These are phyloP conservation scores for Phaeosphaeriaceae sp. DNA, from an alignment of 2,329 filamentous ascomycete species.

Conservation along the genomic window DNA sequence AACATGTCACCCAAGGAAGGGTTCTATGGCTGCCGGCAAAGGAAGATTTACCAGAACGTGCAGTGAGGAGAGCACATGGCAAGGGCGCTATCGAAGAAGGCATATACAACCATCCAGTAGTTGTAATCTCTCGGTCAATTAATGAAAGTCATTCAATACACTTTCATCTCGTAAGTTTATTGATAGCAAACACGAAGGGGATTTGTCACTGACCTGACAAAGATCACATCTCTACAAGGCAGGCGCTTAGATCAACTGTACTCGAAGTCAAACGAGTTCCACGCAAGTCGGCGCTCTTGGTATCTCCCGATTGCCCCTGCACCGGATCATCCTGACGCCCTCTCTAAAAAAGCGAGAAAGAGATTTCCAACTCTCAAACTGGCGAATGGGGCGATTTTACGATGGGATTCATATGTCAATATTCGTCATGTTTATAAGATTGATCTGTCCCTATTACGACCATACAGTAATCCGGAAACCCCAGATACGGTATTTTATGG, in stretches of 20 bases:
- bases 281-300: constrained; percentile 38
- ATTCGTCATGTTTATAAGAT: constrained; percentile 44
- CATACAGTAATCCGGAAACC: constrained; percentile 35
- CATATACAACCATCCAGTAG: constrained; percentile 43
- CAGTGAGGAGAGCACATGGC: constrained; percentile 36
- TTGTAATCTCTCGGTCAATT: constrained; percentile 40
- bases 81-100: constrained; percentile 41
- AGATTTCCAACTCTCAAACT: constrained; percentile 38
- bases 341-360: constrained; percentile 40
- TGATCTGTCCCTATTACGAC: constrained; percentile 33
- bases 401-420: constrained; percentile 44
- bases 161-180: constrained; percentile 42
- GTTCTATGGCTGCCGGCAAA: constrained; percentile 43
- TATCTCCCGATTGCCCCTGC: constrained; percentile 44
- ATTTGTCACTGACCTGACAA: constrained; percentile 14
- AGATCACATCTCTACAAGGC: constrained; percentile 46
- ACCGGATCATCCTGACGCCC: constrained; percentile 39
- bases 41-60: constrained; percentile 32
- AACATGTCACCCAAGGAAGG: constrained; percentile 30
- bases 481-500: constrained; percentile 19
- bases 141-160: constrained; percentile 34
- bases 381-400: constrained; percentile 26
- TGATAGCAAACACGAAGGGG: neutral
- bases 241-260: constrained; percentile 42
- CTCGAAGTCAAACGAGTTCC: constrained; percentile 40